Evolutionary conservation across 805 yeast species (phyloP).

Genomic region (Metschnikowia henanensis): DNA sequence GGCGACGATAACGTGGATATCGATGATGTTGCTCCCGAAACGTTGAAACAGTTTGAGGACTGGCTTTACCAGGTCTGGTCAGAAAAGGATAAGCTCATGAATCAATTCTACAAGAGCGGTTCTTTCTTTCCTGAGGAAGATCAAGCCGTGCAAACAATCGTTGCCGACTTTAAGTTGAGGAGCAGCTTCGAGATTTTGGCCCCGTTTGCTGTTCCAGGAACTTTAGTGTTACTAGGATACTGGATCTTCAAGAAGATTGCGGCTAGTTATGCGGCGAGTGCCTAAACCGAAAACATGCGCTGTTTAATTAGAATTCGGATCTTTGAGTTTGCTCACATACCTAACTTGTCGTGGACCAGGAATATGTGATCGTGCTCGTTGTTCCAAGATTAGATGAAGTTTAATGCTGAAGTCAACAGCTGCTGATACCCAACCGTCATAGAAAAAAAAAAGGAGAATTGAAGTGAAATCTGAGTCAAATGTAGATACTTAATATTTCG

Average conservation of each 20-base stretch:
- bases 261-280: not conserved
- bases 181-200: slow-evolving; percentile 9
- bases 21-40: slow-evolving; percentile 43
- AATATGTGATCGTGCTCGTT: no score
- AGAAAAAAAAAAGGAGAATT: no score
- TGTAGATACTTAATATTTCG: no score
- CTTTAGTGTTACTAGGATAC: slow-evolving; percentile 2
- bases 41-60: slow-evolving; percentile 53
- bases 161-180: slow-evolving; percentile 18
- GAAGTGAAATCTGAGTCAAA: no score
- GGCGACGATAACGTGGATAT: slow-evolving; percentile 37
- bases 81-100: slow-evolving; percentile 74
- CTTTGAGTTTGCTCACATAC: not conserved
- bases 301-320: not conserved
- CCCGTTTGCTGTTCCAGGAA: slow-evolving; percentile 14
- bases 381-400: no score
- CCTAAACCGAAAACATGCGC: no score
- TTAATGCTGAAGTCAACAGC: no score
- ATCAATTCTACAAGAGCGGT: slow-evolving; percentile 57
- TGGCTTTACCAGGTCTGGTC: slow-evolving; percentile 81
- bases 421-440: no score
- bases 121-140: slow-evolving; percentile 44
- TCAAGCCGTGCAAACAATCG: slow-evolving; percentile 12
- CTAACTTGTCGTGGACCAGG: no score
- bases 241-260: slow-evolving; percentile 3